Conservation (phyloP, 257 asterid species). For the Solanum bulbocastanum region DNA sequence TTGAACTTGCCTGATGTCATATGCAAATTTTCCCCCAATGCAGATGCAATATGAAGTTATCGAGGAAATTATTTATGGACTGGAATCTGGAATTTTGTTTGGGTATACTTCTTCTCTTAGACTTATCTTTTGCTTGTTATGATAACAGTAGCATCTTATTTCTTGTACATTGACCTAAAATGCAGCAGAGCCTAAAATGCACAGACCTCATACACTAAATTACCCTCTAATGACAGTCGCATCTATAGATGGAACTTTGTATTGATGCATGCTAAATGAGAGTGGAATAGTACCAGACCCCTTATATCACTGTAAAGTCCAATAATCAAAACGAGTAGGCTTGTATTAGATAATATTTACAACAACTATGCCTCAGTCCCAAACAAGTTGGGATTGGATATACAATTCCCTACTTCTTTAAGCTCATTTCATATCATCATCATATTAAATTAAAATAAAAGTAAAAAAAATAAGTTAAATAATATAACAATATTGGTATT, state of each 20-base stretch:
- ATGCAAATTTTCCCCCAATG: conserved; percentile 12
- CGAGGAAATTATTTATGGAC: conserved; percentile 88
- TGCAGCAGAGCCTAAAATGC: not conserved
- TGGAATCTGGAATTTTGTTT: conserved; percentile 91
- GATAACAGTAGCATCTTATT: not conserved
- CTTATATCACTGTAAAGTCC: not conserved
- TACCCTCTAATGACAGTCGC: not conserved
- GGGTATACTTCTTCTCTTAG: conserved; percentile 39
- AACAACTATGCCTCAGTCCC: not conserved
- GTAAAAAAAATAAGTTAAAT: not conserved
- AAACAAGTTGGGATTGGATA: not conserved
- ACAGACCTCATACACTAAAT: not conserved
- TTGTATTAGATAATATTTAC: not conserved
- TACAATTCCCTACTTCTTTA: not conserved
- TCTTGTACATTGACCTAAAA: not conserved
- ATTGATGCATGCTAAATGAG: not conserved
- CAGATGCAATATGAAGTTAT: conserved; percentile 97
- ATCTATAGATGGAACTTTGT: not conserved
- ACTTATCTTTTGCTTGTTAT: not conserved
- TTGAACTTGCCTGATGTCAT: conserved; percentile 2
- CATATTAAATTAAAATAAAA: not conserved
- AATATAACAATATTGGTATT: not conserved
- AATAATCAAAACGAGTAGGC: not conserved
- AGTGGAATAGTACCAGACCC: not conserved
- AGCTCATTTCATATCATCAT: not conserved